These are phyloP conservation scores for Fusarium metavorans DNA, from an alignment of 2,329 filamentous ascomycete species.

Conservation along the genomic window DNA sequence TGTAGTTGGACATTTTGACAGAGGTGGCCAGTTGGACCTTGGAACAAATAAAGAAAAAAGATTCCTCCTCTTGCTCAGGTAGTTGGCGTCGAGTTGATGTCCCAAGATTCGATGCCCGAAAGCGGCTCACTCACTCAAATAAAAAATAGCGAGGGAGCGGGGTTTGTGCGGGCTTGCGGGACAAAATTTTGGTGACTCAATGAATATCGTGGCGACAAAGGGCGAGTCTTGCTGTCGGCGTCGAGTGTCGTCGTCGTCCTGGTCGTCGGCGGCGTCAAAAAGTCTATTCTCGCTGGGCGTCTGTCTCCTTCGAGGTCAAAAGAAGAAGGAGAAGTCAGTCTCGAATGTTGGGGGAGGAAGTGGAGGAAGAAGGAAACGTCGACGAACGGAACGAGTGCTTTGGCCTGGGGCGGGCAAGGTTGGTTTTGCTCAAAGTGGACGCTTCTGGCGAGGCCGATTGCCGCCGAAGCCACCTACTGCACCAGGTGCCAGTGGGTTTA, in stretches of 20 bases:
- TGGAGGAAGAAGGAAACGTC: slow-evolving; percentile 43
- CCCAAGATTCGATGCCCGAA: slow-evolving; percentile 10
- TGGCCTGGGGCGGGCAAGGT: slow-evolving; percentile 27
- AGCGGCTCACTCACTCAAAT: slow-evolving; percentile 22
- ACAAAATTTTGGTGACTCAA: slow-evolving; percentile 39
- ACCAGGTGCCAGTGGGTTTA: slow-evolving; percentile 27
- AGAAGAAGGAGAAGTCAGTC: slow-evolving; percentile 6
- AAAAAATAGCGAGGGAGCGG: slow-evolving; percentile 36
- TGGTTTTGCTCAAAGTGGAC: slow-evolving; percentile 43
- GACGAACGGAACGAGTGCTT: slow-evolving; percentile 10
- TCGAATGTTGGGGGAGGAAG: slow-evolving; percentile 38
- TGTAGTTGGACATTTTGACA: slow-evolving; percentile 76
- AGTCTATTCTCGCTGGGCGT: slow-evolving; percentile 9
- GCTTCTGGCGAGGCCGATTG: slow-evolving; percentile 43
- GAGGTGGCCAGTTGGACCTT: not conserved
- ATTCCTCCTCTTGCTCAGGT: slow-evolving; percentile 22
- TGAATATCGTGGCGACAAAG: slow-evolving; percentile 2
- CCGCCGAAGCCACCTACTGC: slow-evolving; percentile 42
- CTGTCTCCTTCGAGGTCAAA: slow-evolving; percentile 11
- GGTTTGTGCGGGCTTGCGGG: slow-evolving; percentile 40
- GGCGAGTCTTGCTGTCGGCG: slow-evolving; percentile 15
- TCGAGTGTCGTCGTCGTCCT: slow-evolving; percentile 15
- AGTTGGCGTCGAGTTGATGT: slow-evolving; percentile 10
- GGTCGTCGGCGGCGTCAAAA: slow-evolving; percentile 15
- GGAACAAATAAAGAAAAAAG: not conserved